Base-by-base conservation (phyloP, 1,284 basidiomycete genomes). In the Somion occarium region DNA sequence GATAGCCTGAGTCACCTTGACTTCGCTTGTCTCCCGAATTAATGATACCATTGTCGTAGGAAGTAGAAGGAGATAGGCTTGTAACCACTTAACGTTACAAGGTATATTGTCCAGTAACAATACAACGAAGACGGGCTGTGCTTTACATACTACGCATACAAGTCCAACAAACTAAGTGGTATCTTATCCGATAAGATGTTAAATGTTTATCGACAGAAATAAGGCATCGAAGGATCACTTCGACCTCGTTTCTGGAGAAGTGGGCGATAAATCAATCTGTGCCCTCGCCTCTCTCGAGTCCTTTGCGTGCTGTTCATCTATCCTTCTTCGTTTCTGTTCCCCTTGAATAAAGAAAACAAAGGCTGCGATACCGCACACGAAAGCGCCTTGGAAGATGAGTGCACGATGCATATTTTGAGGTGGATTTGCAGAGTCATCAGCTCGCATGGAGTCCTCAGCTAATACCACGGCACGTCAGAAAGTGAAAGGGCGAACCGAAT, bases 361-460 rank as follows among this genome's bases (percentile, higher is more conserved):
- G 5, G 59, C 50, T 30, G 71, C 69, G 5, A 72, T 61, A 1
- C 57, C 63, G 52, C 77, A 57, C 2, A 80, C 70, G 38, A 81
- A 58, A 0, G 65, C 62, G 2, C 78, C 85, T 38, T 84, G 79
- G 61, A 91, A 79, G 26, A 91, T 79, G 44, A 86, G 66, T 3
- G 79, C 78, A 13, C 70, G 68, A 30, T 66, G 75, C 85, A 91
- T 87, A 64, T 88, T 86, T 34, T 79, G 67, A 1, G 88, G 86
- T 3, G 88, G 88, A 43, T 73, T 62, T 15, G 82, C 85, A 23
- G 74, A 63, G 3, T 72, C 61, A 1, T 77, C 69, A 9, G 78
- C 85, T 46, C 88, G 80, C 12, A 91, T 72, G 1, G 85, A 83
- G 46, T 78, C 76, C 64, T 84, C 73, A 38, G 69, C 87, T 88